Conservation (phyloP, 2,329 filamentous ascomycete genomes). For the Paraphaeosphaeria sporulosa region DNA sequence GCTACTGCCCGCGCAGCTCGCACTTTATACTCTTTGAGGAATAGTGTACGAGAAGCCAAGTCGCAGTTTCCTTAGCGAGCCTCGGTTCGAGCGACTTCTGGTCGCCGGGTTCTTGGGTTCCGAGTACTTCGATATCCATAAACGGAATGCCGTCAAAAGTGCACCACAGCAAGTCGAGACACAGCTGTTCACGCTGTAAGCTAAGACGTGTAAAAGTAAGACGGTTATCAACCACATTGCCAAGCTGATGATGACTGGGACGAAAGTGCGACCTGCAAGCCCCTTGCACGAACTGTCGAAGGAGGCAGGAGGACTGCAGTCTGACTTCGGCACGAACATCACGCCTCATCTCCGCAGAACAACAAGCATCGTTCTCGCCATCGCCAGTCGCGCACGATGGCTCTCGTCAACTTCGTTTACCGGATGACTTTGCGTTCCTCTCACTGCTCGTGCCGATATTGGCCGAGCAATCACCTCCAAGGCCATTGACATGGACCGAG, state of each 20-base stretch:
- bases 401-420: not conserved
- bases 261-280: conserved; percentile 10
- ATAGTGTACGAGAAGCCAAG: conserved; percentile 10
- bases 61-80: not conserved
- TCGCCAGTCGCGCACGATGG: not conserved
- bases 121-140: not conserved
- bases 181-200: conserved; percentile 9
- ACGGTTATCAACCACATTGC: not conserved
- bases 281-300: conserved; percentile 9
- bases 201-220: conserved; percentile 9
- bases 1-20: not conserved
- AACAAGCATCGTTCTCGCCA: not conserved
- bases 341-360: not conserved
- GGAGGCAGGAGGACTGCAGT: conserved; percentile 10
- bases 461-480: conserved; percentile 5
- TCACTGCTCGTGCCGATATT: conserved; percentile 8
- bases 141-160: conserved; percentile 6
- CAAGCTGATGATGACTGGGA: conserved; percentile 2
- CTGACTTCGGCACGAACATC: not conserved
- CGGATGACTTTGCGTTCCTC: conserved; percentile 13
- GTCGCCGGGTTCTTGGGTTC: not conserved
- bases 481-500: conserved; percentile 13
- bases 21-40: not conserved
- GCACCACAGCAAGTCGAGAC: conserved; percentile 8
- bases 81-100: conserved; percentile 1